Conservation (phyloP, 148 eudicot genomes). For the Limonium bicolor region DNA sequence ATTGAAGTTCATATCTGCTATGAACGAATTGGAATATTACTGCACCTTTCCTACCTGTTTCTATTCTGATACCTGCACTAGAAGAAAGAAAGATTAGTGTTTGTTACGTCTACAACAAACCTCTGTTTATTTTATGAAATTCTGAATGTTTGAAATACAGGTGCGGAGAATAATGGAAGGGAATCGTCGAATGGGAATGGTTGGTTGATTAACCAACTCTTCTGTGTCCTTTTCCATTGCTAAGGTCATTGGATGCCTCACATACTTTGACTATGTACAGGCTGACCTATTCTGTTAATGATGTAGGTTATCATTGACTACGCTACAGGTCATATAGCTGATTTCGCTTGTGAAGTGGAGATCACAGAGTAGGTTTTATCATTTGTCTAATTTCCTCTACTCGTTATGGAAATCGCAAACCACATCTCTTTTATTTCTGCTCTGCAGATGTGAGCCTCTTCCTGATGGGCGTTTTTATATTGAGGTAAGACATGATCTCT, state of each 20-base stretch:
- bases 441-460: constrained; percentile 88
- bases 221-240: constrained; percentile 10
- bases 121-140: too few species aligned
- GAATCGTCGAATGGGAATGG: constrained; percentile 99
- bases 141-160: constrained; percentile 35
- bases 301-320: constrained; percentile 65
- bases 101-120: too few species aligned
- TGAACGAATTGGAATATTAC: too few species aligned
- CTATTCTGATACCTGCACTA: too few species aligned
- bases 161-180: constrained; percentile 99
- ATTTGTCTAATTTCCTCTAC: background rate
- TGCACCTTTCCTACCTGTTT: too few species aligned
- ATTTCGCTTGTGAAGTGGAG: constrained; percentile 96
- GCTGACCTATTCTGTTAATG: constrained; percentile 13
- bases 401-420: background rate
- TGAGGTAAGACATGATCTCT: constrained; percentile 36
- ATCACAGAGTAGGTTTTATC: constrained; percentile 57
- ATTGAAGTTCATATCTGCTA: too few species aligned
- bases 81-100: too few species aligned
- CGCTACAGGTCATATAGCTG: constrained; percentile 63
- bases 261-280: constrained; percentile 7
- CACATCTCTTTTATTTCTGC: background rate
- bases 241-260: constrained; percentile 6
- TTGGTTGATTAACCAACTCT: constrained; percentile 22
- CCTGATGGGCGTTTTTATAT: constrained; percentile 96